phyloP scores from a whole-genome alignment of 495 filamentous ascomycete species.

The Hypomontagnella submonticulosa region DNA sequence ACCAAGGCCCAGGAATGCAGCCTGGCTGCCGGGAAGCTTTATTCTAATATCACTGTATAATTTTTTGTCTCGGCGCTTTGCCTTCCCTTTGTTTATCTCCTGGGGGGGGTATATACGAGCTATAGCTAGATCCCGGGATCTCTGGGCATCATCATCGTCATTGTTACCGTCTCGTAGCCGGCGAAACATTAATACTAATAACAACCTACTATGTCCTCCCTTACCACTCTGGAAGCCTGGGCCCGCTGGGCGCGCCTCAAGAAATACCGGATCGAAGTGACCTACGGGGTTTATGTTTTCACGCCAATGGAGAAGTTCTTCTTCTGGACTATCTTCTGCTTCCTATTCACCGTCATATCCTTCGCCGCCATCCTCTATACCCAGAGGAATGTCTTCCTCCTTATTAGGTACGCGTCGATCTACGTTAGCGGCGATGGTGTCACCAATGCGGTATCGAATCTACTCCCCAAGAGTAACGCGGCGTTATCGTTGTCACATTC shows the following conservation, averaged over 20 bases:
- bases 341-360: conserved; percentile 40
- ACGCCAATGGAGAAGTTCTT: conserved; percentile 59
- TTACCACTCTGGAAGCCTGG: conserved; percentile 30
- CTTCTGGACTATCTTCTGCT: conserved; percentile 47
- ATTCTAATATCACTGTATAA: conserved; percentile 10
- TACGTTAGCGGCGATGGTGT: conserved; percentile 18
- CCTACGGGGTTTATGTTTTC: conserved; percentile 59
- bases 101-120: conserved; percentile 7
- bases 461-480: conserved; percentile 19
- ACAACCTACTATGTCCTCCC: conserved; percentile 18
- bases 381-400: conserved; percentile 29
- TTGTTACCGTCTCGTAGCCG: conserved; percentile 9
- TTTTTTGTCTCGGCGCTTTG: background rate
- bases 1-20: conserved; percentile 30
- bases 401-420: conserved; percentile 22
- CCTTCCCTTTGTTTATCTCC: conserved; percentile 7
- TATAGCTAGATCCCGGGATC: conserved; percentile 15
- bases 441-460: conserved; percentile 7
- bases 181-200: conserved; percentile 2
- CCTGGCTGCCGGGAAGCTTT: conserved; percentile 10
- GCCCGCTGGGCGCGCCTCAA: conserved; percentile 56
- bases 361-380: conserved; percentile 34
- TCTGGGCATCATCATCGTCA: conserved; percentile 13
- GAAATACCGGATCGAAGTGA: conserved; percentile 62
- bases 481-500: conserved; percentile 5